These are phyloP conservation scores for Mycogone perniciosa DNA, from an alignment of 2,329 filamentous ascomycete genomes.

Conservation along the genomic window DNA sequence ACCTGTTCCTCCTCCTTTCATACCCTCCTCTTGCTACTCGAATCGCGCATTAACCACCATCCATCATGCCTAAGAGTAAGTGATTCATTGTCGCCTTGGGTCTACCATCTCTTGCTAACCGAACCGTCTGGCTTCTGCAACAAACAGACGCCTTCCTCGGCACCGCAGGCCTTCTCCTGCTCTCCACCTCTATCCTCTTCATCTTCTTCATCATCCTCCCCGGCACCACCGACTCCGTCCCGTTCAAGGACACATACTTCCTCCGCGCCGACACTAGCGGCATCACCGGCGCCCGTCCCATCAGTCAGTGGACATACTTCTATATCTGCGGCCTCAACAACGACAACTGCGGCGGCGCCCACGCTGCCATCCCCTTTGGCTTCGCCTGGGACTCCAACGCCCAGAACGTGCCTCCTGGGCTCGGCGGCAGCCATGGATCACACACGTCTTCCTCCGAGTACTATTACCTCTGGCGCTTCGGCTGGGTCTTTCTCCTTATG, in stretches of 20 bases:
- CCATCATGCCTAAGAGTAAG: conserved; percentile 17
- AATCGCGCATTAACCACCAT: neutral
- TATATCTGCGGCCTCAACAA: conserved; percentile 65
- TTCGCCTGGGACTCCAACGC: conserved; percentile 57
- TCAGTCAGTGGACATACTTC: conserved; percentile 87
- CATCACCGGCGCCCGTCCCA: conserved; percentile 60
- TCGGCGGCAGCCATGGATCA: conserved; percentile 47
- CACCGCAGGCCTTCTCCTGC: conserved; percentile 40
- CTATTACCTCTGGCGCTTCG: conserved; percentile 84
- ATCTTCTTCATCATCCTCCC: conserved; percentile 55
- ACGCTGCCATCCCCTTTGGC: conserved; percentile 63
- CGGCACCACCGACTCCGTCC: conserved; percentile 42
- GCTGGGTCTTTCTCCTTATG: conserved; percentile 87
- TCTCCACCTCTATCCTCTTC: conserved; percentile 46
- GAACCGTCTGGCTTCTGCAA: neutral
- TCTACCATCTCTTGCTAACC: neutral
- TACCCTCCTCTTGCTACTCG: neutral
- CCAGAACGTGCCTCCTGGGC: conserved; percentile 34
- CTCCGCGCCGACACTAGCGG: conserved; percentile 69
- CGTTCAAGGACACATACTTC: conserved; percentile 75
- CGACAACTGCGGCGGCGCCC: conserved; percentile 56
- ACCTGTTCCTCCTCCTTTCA: neutral
- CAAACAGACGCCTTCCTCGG: conserved; percentile 36
- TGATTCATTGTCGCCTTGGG: neutral
- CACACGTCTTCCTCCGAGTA: conserved; percentile 53